Conservation (phyloP, 345 rosid genomes). For the Eucalyptus sp. region DNA sequence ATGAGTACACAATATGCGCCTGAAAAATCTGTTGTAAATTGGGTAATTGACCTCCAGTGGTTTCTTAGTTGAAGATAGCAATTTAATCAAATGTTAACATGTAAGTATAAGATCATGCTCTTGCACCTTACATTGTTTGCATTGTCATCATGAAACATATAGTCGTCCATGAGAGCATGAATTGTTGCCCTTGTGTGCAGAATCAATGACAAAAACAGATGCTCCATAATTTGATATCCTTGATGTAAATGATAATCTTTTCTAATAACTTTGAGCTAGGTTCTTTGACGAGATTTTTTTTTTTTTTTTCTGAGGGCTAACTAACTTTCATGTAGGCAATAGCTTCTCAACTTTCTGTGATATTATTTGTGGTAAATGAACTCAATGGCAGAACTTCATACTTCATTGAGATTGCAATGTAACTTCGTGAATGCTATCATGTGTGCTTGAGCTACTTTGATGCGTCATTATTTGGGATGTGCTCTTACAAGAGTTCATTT, state of each 20-base stretch:
- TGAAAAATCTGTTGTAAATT: not conserved
- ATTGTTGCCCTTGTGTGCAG: not conserved
- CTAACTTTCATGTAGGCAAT: not conserved
- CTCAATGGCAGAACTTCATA: not conserved
- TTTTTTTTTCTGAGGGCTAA: not conserved
- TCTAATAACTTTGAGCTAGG: not conserved
- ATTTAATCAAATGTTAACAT: not conserved
- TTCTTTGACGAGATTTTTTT: not conserved
- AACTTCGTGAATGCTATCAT: not conserved
- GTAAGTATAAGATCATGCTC: not conserved
- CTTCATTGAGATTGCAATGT: not conserved
- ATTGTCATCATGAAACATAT: not conserved
- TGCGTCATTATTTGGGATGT: not conserved
- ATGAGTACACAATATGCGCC: not conserved
- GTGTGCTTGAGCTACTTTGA: not conserved
- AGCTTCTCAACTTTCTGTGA: not conserved
- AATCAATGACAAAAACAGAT: not conserved
- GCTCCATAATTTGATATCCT: not conserved
- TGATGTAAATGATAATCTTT: not conserved
- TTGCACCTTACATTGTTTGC: not conserved
- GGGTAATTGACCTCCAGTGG: not conserved
- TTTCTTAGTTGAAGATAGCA: not conserved
- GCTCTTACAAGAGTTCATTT: not conserved
- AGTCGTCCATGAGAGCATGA: not conserved
- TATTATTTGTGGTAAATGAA: not conserved